Percentiles rank a stretch among this genome's conserved stretches.
These are phyloP conservation scores for Sutorius eximius DNA, from an alignment of 1,284 basidiomycete genomes.

Conservation along the genomic window DNA sequence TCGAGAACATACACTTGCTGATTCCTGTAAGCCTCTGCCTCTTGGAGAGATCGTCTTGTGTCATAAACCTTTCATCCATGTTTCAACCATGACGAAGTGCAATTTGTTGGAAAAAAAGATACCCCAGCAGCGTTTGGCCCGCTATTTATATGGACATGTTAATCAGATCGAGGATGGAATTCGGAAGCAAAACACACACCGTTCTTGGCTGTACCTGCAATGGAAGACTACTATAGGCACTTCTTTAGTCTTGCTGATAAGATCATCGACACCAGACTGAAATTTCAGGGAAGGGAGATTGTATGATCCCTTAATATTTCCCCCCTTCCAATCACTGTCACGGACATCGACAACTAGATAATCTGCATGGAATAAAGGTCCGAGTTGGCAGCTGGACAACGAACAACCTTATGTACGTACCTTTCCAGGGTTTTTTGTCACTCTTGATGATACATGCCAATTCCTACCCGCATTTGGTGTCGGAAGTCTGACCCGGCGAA, in stretches of 20 bases:
- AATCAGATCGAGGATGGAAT: slow-evolving; percentile 1
- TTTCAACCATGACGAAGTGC: neutral
- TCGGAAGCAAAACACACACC: slow-evolving; percentile 46
- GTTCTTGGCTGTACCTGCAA: slow-evolving; percentile 69
- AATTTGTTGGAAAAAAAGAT: slow-evolving; percentile 16
- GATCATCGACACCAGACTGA: slow-evolving; percentile 50
- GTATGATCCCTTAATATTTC: slow-evolving; percentile 66
- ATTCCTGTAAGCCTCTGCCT: slow-evolving; percentile 37
- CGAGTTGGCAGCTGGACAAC: neutral
- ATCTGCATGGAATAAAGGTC: slow-evolving; percentile 37
- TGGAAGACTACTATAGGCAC: slow-evolving; percentile 71
- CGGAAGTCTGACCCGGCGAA: slow-evolving; percentile 7
- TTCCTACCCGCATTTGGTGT: slow-evolving; percentile 45
- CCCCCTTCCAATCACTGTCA: slow-evolving; percentile 72
- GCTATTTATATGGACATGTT: slow-evolving; percentile 36
- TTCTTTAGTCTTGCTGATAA: slow-evolving; percentile 61
- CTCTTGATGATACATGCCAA: slow-evolving; percentile 66
- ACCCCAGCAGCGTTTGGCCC: slow-evolving; percentile 76
- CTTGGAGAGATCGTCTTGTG: slow-evolving; percentile 48
- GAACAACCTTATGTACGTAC: slow-evolving; percentile 7
- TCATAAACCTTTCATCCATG: slow-evolving; percentile 56
- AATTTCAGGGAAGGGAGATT: slow-evolving; percentile 65
- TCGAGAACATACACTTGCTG: slow-evolving; percentile 64
- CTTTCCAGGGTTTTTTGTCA: slow-evolving; percentile 53
- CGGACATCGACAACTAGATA: slow-evolving; percentile 78